Base-by-base conservation (phyloP, 176 grass and related monocot species). In the Zizania latifolia region DNA sequence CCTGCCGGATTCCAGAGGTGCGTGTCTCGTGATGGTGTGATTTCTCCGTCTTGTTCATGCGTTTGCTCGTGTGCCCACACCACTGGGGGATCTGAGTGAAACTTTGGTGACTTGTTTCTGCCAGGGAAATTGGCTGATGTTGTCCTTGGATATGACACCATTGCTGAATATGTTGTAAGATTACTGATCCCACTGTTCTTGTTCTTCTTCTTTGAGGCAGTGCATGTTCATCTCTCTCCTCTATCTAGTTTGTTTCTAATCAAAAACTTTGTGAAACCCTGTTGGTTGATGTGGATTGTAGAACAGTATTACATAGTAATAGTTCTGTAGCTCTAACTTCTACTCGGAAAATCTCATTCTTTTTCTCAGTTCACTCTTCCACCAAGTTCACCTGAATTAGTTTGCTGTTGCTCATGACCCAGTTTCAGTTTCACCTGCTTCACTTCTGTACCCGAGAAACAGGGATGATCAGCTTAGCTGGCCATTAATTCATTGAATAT, bases 1-100 rank as follows among this genome's bases (percentile, higher is more conserved):
- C 73, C 78, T 94, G 29, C 95, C 95, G 10, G 95, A 98, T 40
- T 98, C 95, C 65, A 88, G 68, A 88, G 95, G 94, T 97, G 9
- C 14, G 15, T 13, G 21, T n/a, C 34, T 29, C 32, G n/a, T n/a
- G n/a, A n/a, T n/a, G n/a, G n/a, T 53, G 36, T 81, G 24, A 22
- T 78, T 46, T 5, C 4, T 27, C 33, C 21, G 46, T 24, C 60
- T 43, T 50, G 6, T 63, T 57, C 29, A 5, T 19, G n/a, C n/a
- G n/a, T n/a, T n/a, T n/a, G 21, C 35, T 50, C 37, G 54, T 63
- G 43, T 21, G 15, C 24, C n/a, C 27, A 2, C 14, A n/a, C n/a
- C 23, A 11, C 2, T 31, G 57, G 60, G 12, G 21, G 16, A 23
- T 72, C 10, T 10, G 40, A 14, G 36, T 50, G 31, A 31, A 13